Evolutionary conservation across 192 early-diverging fungal species (phyloP), one percentile per base, ranked within the genome.

Genomic region (Allomyces macrogynus): DNA sequence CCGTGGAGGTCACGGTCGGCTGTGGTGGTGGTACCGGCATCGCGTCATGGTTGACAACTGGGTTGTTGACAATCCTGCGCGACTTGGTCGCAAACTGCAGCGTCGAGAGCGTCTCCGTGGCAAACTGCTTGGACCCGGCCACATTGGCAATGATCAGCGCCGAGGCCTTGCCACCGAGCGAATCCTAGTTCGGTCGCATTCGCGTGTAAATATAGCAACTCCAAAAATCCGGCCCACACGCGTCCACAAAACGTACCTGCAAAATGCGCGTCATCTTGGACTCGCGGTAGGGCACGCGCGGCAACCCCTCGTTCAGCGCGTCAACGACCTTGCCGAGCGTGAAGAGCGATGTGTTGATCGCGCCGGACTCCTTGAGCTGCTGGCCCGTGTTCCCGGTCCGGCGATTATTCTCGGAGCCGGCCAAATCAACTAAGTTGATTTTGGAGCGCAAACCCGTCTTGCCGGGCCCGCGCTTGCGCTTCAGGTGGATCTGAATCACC

Each of bases 131-230:
- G 16, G 75, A 80, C 0, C 81, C 84, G 2, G 85, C 74, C 14
- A 84, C 76, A 61, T 84, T 85, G 49, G 84, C 79, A 65, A 87
- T 80, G 80, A 87, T 84, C 76, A 86, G 76, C 42, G 78, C 81
- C 57, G 76, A 64, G 23, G 78, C 76, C 24, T 70, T 73, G 18
- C 86, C 86, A 49, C 84, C 86, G 10, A 87, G 72, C 7, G 80
- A 77, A 70, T 82, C 78, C 71, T 73, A 43, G 20, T 42, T 25
- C 11, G 24, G 57, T 18, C 12, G 40, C 32, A 64, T 25, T 67
- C 43, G 20, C 22, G 25, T 24, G 32, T 23, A 66, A n/a, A 11
- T 62, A 63, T 23, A 62, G 43, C 43, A 8, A 10, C 22, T n/a
- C 20, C 60, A 25, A 8, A 26, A 1, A 16, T 3, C 24, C 27